Evolutionary conservation across 2,329 filamentous ascomycete genomes (phyloP).

Genomic region (Talaromyces atroroseus): DNA sequence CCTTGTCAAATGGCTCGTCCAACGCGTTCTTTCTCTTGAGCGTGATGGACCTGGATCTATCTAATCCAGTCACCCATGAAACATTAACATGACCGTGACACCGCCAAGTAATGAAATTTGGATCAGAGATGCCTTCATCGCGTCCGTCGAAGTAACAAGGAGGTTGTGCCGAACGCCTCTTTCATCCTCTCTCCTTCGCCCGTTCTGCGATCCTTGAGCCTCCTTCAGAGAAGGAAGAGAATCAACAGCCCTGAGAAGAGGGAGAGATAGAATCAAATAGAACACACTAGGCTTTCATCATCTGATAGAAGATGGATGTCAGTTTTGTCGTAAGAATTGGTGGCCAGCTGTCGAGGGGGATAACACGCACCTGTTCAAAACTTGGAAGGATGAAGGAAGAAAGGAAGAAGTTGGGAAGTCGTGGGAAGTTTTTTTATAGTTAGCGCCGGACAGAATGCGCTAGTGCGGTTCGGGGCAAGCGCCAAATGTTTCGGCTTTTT

Average conservation of each 20-base stretch:
- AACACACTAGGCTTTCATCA: conserved; percentile 99
- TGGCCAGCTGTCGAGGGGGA: neutral
- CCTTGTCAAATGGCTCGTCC: neutral
- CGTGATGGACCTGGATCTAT: no score
- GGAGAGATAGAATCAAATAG: conserved; percentile 64
- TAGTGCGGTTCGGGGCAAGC: neutral
- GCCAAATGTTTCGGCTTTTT: neutral
- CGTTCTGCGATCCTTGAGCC: conserved; percentile 82
- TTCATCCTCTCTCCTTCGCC: conserved; percentile 71
- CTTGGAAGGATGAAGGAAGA: conserved; percentile 89
- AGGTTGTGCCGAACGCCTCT: conserved; percentile 97
- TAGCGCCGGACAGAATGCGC: conserved; percentile 7
- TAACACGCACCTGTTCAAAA: conserved; percentile 82
- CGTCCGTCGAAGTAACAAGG: conserved; percentile 97
- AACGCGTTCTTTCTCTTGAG: neutral
- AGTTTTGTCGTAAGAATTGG: conserved; percentile 13
- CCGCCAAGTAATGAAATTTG: conserved; percentile 48
- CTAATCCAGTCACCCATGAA: neutral
- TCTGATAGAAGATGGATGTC: conserved; percentile 49
- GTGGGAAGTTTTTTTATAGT: conserved; percentile 18
- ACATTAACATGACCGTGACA: conserved; percentile 18
- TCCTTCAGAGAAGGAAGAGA: conserved; percentile 61
- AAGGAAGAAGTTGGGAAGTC: conserved; percentile 40
- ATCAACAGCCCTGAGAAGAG: conserved; percentile 62
- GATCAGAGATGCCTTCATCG: conserved; percentile 96